These are phyloP conservation scores for Sphaerulina vaccinii DNA, from an alignment of 2,329 filamentous ascomycete genomes.

Conservation along the genomic window DNA sequence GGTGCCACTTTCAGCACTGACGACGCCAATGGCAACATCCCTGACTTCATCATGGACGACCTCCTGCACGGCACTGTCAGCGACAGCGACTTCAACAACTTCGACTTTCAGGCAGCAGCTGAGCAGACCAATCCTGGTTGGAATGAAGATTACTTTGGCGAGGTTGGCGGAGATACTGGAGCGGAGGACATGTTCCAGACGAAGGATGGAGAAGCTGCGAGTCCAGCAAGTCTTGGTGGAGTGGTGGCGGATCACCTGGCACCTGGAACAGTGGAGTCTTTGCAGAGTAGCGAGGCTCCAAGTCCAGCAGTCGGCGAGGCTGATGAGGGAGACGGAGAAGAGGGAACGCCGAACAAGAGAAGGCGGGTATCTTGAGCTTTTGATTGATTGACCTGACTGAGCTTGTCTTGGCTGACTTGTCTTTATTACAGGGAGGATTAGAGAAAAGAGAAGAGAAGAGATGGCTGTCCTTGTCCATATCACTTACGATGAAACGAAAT, in stretches of 20 bases:
- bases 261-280: not conserved
- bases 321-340: not conserved
- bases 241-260: no score
- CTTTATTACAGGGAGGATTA: no score
- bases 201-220: no score
- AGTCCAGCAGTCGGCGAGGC: not conserved
- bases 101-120: slow-evolving; percentile 30
- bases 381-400: not conserved
- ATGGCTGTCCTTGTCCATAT: no score
- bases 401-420: not conserved
- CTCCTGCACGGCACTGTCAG: not conserved
- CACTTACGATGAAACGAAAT: no score
- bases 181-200: slow-evolving; percentile 19
- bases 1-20: slow-evolving; percentile 7
- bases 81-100: slow-evolving; percentile 21
- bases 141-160: slow-evolving; percentile 11
- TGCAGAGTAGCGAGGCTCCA: not conserved
- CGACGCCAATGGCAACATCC: slow-evolving; percentile 10
- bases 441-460: no score
- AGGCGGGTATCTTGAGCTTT: not conserved
- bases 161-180: slow-evolving; percentile 14
- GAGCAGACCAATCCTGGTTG: slow-evolving; percentile 19
- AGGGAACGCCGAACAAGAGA: not conserved
- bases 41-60: slow-evolving; percentile 13
- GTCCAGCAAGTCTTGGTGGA: no score